Conservation (phyloP, 176 grass and related monocot species). For the Carex cristatella region DNA sequence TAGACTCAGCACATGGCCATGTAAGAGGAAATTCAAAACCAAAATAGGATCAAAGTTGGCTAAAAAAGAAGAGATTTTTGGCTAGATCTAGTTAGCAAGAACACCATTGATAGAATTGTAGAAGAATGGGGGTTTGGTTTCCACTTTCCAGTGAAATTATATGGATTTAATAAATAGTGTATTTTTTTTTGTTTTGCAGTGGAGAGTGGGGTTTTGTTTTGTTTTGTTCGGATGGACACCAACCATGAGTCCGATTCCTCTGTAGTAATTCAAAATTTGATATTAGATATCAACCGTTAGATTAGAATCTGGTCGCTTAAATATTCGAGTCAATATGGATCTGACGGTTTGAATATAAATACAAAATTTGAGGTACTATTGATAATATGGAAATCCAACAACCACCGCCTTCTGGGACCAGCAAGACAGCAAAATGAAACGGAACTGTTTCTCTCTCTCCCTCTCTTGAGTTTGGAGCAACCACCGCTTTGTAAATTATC, state of each 20-base stretch:
- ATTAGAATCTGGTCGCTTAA: too few species aligned
- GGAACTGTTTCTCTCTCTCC: not conserved
- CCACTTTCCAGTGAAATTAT: not conserved
- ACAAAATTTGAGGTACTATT: too few species aligned
- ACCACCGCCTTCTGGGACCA: slow-evolving; percentile 7
- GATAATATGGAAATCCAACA: not conserved
- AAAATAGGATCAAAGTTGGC: not conserved
- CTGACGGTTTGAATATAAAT: too few species aligned
- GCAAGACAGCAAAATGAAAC: not conserved
- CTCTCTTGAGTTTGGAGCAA: not conserved
- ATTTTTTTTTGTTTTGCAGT: not conserved
- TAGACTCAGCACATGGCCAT: not conserved
- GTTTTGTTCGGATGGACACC: too few species aligned
- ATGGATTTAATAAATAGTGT: not conserved
- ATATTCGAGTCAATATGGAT: too few species aligned
- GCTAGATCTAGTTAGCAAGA: not conserved
- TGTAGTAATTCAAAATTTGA: too few species aligned
- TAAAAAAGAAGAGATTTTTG: not conserved
- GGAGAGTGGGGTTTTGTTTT: not conserved
- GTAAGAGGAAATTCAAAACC: not conserved
- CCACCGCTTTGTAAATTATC: not conserved
- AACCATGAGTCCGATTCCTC: too few species aligned
- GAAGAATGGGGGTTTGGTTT: not conserved
- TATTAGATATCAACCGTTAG: too few species aligned
- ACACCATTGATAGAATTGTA: not conserved